A percentile compares a stretch with the other conserved stretches of the same genome.
Evolutionary conservation across 495 filamentous ascomycete species (phyloP).

Genomic region (Paragyromitra xinjiangensis): DNA sequence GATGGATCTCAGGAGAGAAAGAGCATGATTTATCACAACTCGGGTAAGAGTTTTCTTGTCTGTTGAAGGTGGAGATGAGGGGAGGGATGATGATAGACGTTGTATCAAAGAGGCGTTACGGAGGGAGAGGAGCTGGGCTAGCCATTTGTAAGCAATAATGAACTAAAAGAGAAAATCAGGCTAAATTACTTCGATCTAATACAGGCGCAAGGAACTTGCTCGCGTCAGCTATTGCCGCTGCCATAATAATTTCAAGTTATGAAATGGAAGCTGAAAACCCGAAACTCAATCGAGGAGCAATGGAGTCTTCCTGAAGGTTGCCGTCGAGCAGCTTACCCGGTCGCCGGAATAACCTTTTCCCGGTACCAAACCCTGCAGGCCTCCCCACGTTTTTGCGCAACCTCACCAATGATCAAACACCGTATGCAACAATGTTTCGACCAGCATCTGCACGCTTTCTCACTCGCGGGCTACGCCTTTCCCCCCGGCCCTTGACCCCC

Average conservation of each 20-base stretch:
- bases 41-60: conserved; percentile 11
- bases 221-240: conserved; percentile 24
- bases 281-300: neutral
- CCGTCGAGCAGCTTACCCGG: conserved; percentile 28
- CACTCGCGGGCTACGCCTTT: neutral
- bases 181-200: conserved; percentile 44
- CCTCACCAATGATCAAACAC: conserved; percentile 1
- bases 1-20: conserved; percentile 35
- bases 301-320: neutral
- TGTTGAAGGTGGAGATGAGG: conserved; percentile 1
- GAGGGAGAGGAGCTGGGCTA: conserved; percentile 48
- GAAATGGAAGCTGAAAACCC: neutral
- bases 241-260: conserved; percentile 8
- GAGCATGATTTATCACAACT: conserved; percentile 38
- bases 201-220: conserved; percentile 50
- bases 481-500: neutral
- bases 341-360: conserved; percentile 38
- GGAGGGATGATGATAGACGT: conserved; percentile 45
- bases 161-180: neutral
- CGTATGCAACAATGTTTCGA: conserved; percentile 38
- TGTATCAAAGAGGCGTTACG: conserved; percentile 48
- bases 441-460: conserved; percentile 24
- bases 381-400: conserved; percentile 26
- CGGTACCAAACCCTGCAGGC: conserved; percentile 6
- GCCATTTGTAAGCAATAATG: conserved; percentile 11